These are phyloP conservation scores for Amauroascus verrucosus DNA, from an alignment of 2,329 filamentous ascomycete species.

Conservation along the genomic window DNA sequence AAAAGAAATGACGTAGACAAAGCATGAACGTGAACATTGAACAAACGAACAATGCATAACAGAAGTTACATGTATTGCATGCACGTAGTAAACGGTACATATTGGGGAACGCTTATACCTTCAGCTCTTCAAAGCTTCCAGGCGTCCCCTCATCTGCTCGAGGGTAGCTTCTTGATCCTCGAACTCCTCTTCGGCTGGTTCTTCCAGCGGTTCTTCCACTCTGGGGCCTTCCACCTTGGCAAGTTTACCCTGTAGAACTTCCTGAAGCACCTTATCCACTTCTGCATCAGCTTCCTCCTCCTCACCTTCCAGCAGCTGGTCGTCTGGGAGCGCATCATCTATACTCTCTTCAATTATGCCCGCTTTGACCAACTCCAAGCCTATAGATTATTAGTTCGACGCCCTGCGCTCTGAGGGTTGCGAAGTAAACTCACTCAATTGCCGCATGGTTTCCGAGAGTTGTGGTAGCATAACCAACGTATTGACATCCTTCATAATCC, in stretches of 20 bases:
- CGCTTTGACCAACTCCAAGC: conserved; percentile 71
- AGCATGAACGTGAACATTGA: background rate
- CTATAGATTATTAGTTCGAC: conserved; percentile 9
- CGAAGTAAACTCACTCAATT: conserved; percentile 31
- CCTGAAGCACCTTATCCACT: conserved; percentile 84
- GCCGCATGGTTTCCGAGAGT: conserved; percentile 78
- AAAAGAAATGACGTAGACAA: no score
- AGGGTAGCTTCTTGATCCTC: conserved; percentile 83
- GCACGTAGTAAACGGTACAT: background rate
- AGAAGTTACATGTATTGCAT: background rate
- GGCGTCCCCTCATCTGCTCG: conserved; percentile 81
- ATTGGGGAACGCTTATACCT: background rate
- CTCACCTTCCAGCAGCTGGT: conserved; percentile 58
- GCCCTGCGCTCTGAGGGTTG: background rate
- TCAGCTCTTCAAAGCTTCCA: conserved; percentile 86
- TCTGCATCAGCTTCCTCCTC: conserved; percentile 71
- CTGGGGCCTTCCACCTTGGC: conserved; percentile 50
- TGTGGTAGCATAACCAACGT: conserved; percentile 72
- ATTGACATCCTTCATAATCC: conserved; percentile 97
- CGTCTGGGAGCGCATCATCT: conserved; percentile 67
- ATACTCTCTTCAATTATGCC: conserved; percentile 98
- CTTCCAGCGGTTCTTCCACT: conserved; percentile 34
- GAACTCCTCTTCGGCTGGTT: conserved; percentile 58
- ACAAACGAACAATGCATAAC: background rate
- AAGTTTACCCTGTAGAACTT: conserved; percentile 75